Base-by-base conservation (phyloP, 768 basidiomycete genomes). In the Amanita thiersii region DNA sequence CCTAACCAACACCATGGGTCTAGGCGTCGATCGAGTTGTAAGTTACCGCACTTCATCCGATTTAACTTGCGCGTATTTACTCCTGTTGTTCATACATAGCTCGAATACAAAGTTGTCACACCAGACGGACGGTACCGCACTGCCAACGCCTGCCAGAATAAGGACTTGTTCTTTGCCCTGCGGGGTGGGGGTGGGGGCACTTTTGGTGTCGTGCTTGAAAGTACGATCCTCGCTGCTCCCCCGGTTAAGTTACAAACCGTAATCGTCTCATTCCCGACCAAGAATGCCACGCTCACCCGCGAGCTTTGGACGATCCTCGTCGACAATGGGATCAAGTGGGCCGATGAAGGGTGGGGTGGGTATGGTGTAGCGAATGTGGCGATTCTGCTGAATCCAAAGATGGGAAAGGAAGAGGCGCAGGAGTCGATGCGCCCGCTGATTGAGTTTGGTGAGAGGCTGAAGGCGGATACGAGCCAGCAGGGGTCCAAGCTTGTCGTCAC, bases 311-410 rank as follows among this genome's bases (percentile, higher is more conserved):
- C 50, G 37, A 58, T 63, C 24, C 58, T 64, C 46, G 51, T 59
- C 7, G 60, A 68, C 18, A 63, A 71, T 41, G 61, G 58, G 4
- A 47, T 69, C 1, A 55, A 52, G 28, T 69, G 69, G 62, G 68
- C 68, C 5, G 52, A 62, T 15, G 62, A 70, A 44, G 72, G 72
- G 17, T 75, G 69, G 69, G 72, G 72, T 37, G 72, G 70, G 10
- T 66, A 62, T 40, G 57, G 64, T 2, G 63, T 51, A 37, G 54
- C 57, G 42, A 58, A 57, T 24, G 56, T 62, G 18, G 66, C 64
- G 12, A 55, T 66, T 28, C 56, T 70, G 40, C 59, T 75, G n/a
- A 75, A 67, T 40, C 73, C 73, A 6, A 60, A 59, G 12, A 49
- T 69, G 0, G 55, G 48, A 23, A 51, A 55, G 24, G 57, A 53